phyloP scores from a whole-genome alignment of 257 asterid species.

The Orobanche coerulescens region DNA sequence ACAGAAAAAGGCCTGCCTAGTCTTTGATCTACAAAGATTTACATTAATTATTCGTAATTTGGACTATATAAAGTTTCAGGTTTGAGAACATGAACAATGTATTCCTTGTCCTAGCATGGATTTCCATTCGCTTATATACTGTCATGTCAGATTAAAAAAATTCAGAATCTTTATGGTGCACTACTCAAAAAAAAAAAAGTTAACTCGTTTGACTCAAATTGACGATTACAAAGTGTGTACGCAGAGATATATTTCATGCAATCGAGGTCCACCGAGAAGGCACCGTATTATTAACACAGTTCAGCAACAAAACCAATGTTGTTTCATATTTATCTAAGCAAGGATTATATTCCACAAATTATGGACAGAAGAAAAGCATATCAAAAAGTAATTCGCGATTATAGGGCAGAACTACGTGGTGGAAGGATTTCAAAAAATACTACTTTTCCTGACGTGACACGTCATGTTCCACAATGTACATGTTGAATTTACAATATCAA shows the following conservation, averaged over 20 bases:
- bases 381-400: background rate
- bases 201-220: background rate
- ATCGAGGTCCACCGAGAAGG: background rate
- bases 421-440: background rate
- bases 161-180: slow-evolving; percentile 6
- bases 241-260: background rate
- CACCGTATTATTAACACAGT: slow-evolving; percentile 4
- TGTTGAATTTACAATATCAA: no score
- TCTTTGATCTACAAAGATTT: background rate
- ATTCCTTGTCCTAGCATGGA: no score
- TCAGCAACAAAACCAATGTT: background rate
- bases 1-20: background rate
- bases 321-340: background rate
- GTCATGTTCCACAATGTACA: no score
- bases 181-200: background rate
- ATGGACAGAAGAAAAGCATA: background rate
- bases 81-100: background rate
- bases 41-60: background rate
- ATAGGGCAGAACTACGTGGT: background rate
- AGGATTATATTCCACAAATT: background rate
- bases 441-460: background rate
- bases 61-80: background rate
- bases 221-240: background rate
- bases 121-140: background rate
- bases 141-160: background rate